Evolutionary conservation across 768 basidiomycete species (phyloP).

Genomic region (Pisolithus tinctorius): DNA sequence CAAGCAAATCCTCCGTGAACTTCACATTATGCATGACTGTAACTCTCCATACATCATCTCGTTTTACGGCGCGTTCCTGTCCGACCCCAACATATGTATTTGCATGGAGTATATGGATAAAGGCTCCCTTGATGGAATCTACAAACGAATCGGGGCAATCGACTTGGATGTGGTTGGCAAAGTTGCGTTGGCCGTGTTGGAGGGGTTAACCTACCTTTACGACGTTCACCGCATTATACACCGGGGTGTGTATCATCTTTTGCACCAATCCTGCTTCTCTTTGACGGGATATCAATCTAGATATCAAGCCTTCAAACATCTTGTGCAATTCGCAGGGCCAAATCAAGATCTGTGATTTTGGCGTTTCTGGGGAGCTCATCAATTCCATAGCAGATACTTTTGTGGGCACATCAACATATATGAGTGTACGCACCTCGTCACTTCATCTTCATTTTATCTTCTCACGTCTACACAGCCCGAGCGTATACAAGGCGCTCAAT

Average conservation of each 20-base stretch:
- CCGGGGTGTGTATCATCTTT: conserved; percentile 61
- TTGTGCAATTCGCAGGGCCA: conserved; percentile 89
- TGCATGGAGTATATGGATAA: conserved; percentile 98
- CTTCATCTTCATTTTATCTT: conserved; percentile 9
- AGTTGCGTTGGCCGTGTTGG: conserved; percentile 91
- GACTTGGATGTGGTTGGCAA: conserved; percentile 88
- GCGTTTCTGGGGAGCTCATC: conserved; percentile 97
- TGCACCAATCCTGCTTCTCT: background rate
- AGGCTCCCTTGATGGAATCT: conserved; percentile 89
- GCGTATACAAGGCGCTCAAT: conserved; percentile 96
- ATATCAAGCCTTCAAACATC: conserved; percentile 99
- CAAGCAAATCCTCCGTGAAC: conserved; percentile 95
- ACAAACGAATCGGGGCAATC: conserved; percentile 92
- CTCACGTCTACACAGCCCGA: conserved; percentile 63
- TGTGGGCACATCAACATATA: conserved; percentile 97
- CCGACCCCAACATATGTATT: conserved; percentile 97
- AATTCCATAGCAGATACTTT: conserved; percentile 99
- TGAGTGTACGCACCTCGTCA: conserved; percentile 70
- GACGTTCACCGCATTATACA: conserved; percentile 98
- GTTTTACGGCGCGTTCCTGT: conserved; percentile 94
- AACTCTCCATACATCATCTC: conserved; percentile 90
- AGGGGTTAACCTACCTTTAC: conserved; percentile 94
- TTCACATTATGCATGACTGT: conserved; percentile 99
- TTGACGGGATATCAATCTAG: conserved; percentile 36
- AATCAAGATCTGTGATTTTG: conserved; percentile 99